A percentile compares a stretch with the other conserved stretches of the same genome.
These are phyloP conservation scores for Phaeoacremonium minimum DNA, from an alignment of 2,329 filamentous ascomycete species.

Conservation along the genomic window DNA sequence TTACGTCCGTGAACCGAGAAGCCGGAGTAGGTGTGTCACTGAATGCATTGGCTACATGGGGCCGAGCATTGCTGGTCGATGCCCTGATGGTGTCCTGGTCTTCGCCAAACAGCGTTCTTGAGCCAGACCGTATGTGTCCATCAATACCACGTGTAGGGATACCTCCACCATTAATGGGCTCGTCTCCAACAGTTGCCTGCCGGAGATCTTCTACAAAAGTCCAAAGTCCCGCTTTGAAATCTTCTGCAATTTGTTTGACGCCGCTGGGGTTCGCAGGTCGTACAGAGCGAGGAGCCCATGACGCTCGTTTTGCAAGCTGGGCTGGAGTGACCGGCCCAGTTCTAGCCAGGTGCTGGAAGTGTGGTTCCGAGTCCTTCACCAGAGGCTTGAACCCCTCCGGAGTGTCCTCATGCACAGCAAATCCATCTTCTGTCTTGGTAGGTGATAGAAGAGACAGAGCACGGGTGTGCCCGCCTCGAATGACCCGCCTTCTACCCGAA, in stretches of 20 bases:
- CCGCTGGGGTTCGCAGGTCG: constrained; percentile 30
- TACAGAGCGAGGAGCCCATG: constrained; percentile 52
- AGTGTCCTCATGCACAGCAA: constrained; percentile 35
- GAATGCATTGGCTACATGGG: constrained; percentile 36
- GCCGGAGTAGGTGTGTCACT: constrained; percentile 24
- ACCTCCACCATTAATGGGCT: constrained; percentile 61
- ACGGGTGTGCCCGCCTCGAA: constrained; percentile 61
- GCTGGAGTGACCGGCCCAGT: constrained; percentile 26
- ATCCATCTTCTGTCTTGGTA: constrained; percentile 38
- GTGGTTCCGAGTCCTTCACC: constrained; percentile 21
- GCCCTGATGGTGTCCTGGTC: constrained; percentile 46
- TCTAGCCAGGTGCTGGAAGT: constrained; percentile 21
- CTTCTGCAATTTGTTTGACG: constrained; percentile 78
- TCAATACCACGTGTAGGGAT: constrained; percentile 22
- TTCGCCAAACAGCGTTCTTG: constrained; percentile 15
- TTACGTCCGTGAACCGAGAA: constrained; percentile 7
- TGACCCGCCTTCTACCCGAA: constrained; percentile 55
- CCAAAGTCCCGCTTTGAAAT: constrained; percentile 85
- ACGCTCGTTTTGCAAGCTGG: constrained; percentile 48
- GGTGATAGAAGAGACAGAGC: constrained; percentile 80
- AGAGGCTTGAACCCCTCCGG: constrained; percentile 37
- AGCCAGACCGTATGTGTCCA: constrained; percentile 25
- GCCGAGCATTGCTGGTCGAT: constrained; percentile 28
- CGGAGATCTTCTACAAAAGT: constrained; percentile 94
- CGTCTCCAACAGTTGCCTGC: constrained; percentile 93